A percentile compares a stretch with the other conserved stretches of the same genome.
phyloP scores from a whole-genome alignment of 2,329 filamentous ascomycete species.

The Dactylonectria macrodidyma region DNA sequence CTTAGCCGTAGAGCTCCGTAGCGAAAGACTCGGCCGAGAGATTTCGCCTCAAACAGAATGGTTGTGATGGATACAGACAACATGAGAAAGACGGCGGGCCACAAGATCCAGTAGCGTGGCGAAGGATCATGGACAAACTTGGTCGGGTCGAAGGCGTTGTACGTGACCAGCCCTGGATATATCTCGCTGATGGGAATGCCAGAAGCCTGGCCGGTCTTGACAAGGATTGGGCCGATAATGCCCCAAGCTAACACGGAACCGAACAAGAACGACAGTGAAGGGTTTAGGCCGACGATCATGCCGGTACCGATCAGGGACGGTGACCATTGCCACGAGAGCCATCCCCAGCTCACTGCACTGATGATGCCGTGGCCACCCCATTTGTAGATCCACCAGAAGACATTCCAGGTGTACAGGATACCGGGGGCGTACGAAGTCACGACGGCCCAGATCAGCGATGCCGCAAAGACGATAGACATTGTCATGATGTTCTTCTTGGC shows the following conservation, averaged over 20 bases:
- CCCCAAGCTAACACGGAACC: background rate
- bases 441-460: background rate
- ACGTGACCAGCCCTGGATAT: background rate
- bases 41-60: background rate
- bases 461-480: background rate
- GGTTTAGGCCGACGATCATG: background rate
- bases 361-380: slow-evolving; percentile 2
- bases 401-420: background rate
- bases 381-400: slow-evolving; percentile 7
- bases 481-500: no score
- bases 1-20: no score
- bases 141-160: background rate
- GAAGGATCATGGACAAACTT: background rate
- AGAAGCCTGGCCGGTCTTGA: background rate
- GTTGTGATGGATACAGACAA: background rate
- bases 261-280: background rate
- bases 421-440: background rate
- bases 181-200: background rate
- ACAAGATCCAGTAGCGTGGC: slow-evolving; percentile 4
- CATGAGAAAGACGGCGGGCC: slow-evolving; percentile 11
- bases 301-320: background rate
- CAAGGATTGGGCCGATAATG: background rate
- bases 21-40: background rate
- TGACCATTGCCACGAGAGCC: background rate
- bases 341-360: background rate